Evolutionary conservation across 805 yeast species (phyloP), one percentile per base, ranked within the genome.

Genomic region (Wickerhamomyces mucosus): DNA sequence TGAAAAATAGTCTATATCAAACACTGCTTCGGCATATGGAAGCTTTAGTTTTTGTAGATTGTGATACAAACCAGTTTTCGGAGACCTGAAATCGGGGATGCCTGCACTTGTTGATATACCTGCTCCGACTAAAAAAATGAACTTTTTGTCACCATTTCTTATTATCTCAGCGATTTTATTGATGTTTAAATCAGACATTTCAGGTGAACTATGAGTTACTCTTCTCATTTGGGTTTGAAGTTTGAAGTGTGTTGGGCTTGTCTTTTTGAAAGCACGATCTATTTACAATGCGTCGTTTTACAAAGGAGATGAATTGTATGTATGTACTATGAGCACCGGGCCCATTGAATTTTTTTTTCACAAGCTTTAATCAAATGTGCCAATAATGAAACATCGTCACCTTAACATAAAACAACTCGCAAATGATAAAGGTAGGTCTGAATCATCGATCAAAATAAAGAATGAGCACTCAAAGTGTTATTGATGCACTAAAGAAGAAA

Each of bases 21-120:
- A 89, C 2, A 89, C 96, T 0, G 96, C 96, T 51, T 89, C 98
- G 1, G 96, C 92, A 51, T 73, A 86, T 6, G 97, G 97, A 29
- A 89, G 60, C 21, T 82, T 67, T 23, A 88, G 63, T 40, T 73
- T 66, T 15, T 78, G 65, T 31, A 89, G 61, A 51, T 89, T 89
- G 40, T 86, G 72, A 48, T 89, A 89, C 6, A 89, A 66, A 0
- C 94, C 94, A 1, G 97, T 89, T 26, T 74, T 70, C 1, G 96
- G 96, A 14, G 94, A 76, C 43, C 97, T 65, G 53, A 89, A 89
- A 53, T 89, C 98, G 0, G 97, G 98, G 28, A 88, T 89, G 0
- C 97, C 98, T 28, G 94, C 86, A 3, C 82, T 65, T 0, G 97
- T 89, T 3, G 96, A 84, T 24, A 86, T 76, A 1, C 98, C 98